Conservation (phyloP, 164 flowering plant species). For the Buxus sempervirens region DNA sequence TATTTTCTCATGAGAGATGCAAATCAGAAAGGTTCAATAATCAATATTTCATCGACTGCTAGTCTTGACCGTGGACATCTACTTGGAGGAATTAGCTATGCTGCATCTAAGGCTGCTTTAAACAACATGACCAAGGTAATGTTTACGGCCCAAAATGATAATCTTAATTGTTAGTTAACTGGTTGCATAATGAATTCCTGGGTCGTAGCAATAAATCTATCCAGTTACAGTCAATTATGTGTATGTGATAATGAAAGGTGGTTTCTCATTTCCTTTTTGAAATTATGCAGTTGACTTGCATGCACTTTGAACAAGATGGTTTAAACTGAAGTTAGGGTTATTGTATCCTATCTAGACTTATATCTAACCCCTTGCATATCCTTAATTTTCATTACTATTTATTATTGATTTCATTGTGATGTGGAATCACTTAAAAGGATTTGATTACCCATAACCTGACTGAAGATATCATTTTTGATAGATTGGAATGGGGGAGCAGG, state of each 20-base stretch:
- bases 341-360: too few species aligned
- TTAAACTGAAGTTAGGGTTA: not conserved
- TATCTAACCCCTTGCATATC: too few species aligned
- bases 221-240: not conserved
- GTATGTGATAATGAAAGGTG: not conserved
- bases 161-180: not conserved
- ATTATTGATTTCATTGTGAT: too few species aligned
- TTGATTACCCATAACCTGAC: too few species aligned
- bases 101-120: conserved; percentile 33
- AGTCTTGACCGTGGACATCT: conserved; percentile 32
- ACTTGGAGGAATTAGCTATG: conserved; percentile 35
- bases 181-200: not conserved
- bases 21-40: conserved; percentile 29
- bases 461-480: too few species aligned
- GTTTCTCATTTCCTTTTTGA: not conserved
- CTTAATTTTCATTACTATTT: too few species aligned
- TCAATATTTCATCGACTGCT: conserved; percentile 42
- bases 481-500: too few species aligned
- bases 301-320: not conserved
- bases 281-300: not conserved
- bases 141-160: not conserved
- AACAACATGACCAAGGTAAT: conserved; percentile 36
- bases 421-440: too few species aligned
- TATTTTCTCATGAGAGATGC: conserved; percentile 32
- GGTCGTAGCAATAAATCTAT: not conserved